Percentiles rank a stretch among this genome's conserved stretches.
Evolutionary conservation across 108 stramenopile species (phyloP).

Genomic region (Cylindrotheca fusiformis): DNA sequence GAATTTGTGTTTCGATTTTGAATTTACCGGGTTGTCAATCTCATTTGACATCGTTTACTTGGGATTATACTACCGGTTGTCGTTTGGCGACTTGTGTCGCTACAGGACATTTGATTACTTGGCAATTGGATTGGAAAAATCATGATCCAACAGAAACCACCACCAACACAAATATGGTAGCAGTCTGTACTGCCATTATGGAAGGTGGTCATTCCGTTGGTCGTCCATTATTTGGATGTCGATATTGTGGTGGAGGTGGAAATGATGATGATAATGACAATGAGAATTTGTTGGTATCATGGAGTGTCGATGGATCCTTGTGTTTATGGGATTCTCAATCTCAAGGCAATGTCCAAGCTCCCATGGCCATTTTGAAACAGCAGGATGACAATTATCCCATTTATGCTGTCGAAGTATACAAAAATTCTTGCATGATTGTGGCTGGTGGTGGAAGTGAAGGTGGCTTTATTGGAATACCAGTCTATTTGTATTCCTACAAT

Average conservation of each 20-base stretch:
- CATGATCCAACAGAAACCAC: constrained; percentile 8
- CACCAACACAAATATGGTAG: constrained; percentile 7
- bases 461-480: constrained; percentile 64
- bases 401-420: constrained; percentile 50
- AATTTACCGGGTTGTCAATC: constrained; percentile 35
- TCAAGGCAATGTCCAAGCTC: constrained; percentile 52
- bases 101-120: constrained; percentile 55
- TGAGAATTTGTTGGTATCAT: constrained; percentile 65
- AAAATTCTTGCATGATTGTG: constrained; percentile 23
- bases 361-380: constrained; percentile 51
- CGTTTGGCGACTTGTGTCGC: constrained; percentile 72
- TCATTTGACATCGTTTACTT: constrained; percentile 73
- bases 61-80: constrained; percentile 53
- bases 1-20: constrained; percentile 39
- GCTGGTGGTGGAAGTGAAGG: constrained; percentile 47
- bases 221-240: constrained; percentile 67
- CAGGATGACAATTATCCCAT: constrained; percentile 54
- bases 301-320: constrained; percentile 78
- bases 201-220: constrained; percentile 65
- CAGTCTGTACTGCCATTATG: constrained; percentile 53
- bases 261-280: constrained; percentile 16
- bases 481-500: constrained; percentile 39
- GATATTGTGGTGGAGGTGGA: constrained; percentile 53
- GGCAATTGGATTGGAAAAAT: constrained; percentile 14
- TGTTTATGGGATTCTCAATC: constrained; percentile 72